These are phyloP conservation scores for Porphyrellus cyaneotinctus DNA, from an alignment of 768 basidiomycete genomes.

Conservation along the genomic window DNA sequence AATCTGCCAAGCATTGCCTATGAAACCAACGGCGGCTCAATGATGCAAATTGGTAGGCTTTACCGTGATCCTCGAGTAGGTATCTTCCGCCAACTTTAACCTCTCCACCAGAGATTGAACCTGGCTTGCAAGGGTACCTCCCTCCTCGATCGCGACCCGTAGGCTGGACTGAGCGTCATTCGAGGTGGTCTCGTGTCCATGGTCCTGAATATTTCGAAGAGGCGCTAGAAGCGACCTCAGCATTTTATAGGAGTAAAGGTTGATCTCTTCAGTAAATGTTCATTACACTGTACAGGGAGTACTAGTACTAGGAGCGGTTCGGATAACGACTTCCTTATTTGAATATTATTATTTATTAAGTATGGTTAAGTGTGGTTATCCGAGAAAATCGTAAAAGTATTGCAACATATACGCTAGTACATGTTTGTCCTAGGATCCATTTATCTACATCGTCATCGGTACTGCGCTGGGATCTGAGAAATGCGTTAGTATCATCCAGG, in stretches of 20 bases:
- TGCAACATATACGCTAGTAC: too few species aligned
- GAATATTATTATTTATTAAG: too few species aligned
- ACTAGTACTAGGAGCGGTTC: too few species aligned
- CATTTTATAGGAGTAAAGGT: constrained; percentile 35
- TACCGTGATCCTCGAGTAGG: constrained; percentile 51
- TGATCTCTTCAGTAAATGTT: background rate
- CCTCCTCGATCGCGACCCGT: background rate
- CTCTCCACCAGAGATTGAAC: constrained; percentile 69
- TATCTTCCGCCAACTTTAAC: constrained; percentile 54
- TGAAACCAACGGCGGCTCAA: background rate
- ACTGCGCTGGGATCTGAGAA: too few species aligned
- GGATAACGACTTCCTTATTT: too few species aligned
- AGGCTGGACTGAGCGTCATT: constrained; percentile 23
- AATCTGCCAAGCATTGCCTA: constrained; percentile 38
- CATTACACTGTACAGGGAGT: background rate
- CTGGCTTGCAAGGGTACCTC: constrained; percentile 33
- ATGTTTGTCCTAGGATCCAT: too few species aligned
- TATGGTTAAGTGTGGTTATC: too few species aligned
- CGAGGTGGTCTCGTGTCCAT: constrained; percentile 25
- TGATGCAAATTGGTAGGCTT: constrained; percentile 8
- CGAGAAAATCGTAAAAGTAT: too few species aligned
- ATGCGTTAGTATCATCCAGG: too few species aligned
- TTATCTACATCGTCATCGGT: too few species aligned
- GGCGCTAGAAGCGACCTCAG: constrained; percentile 57
- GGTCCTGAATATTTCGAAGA: constrained; percentile 52